Evolutionary conservation across 208 protist genomes (phyloP).

Genomic region (Leishmania tarentolae): DNA sequence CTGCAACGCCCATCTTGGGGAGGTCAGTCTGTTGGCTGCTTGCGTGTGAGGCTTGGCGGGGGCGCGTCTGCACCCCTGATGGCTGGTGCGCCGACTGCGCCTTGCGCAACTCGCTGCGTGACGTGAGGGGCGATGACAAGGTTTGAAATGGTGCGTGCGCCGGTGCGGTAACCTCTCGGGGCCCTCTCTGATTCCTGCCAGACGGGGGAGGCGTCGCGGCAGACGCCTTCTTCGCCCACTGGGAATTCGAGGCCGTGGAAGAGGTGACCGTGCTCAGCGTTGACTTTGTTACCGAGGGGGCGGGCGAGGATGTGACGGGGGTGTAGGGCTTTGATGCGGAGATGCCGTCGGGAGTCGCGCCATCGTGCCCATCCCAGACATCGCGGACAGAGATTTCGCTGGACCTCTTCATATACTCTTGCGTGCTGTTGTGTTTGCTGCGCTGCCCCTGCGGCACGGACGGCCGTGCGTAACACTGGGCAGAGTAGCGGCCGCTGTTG

Average conservation of each 20-base stretch:
- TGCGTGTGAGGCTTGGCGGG: not conserved
- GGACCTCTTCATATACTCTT: not conserved
- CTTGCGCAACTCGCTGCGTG: not conserved
- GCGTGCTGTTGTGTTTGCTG: not conserved
- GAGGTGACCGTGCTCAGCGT: not conserved
- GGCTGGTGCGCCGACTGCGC: not conserved
- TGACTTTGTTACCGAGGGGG: not conserved
- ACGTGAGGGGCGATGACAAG: not conserved
- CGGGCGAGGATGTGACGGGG: not conserved
- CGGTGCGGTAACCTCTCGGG: not conserved
- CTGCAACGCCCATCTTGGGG: not conserved
- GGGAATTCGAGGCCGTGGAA: not conserved
- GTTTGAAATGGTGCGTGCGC: not conserved
- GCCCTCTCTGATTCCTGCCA: not conserved
- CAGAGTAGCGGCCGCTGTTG: not conserved
- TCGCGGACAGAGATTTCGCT: not conserved
- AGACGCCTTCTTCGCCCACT: not conserved
- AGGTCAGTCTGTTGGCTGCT: not conserved
- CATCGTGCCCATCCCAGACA: not conserved
- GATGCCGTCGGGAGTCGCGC: not conserved
- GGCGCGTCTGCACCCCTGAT: not conserved
- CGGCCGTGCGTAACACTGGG: not conserved
- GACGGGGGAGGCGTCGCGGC: not conserved
- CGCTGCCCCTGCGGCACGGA: constrained; percentile 1
- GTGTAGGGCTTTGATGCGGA: not conserved